phyloP scores from a whole-genome alignment of 768 basidiomycete genomes.

The Boletus reticulatus region DNA sequence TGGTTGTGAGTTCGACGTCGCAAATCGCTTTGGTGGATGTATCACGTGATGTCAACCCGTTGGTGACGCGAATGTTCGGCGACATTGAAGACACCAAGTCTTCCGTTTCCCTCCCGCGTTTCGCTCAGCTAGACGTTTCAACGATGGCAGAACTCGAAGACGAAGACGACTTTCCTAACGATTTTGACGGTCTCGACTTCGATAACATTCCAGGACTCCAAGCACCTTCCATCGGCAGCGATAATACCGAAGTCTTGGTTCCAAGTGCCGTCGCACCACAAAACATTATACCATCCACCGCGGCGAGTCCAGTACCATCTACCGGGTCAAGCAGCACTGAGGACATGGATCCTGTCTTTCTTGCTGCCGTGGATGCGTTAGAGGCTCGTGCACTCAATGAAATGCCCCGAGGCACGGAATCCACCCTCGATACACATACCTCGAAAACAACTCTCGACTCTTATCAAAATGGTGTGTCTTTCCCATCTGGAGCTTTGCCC shows the following conservation, averaged over 20 bases:
- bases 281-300: background rate
- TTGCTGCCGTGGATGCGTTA: conserved; percentile 44
- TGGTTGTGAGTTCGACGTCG: background rate
- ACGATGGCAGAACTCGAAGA: conserved; percentile 26
- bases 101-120: background rate
- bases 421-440: conserved; percentile 4
- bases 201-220: conserved; percentile 37
- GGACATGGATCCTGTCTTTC: conserved; percentile 25
- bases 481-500: background rate
- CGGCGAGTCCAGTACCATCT: conserved; percentile 14
- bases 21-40: background rate
- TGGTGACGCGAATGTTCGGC: background rate
- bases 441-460: background rate
- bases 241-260: background rate
- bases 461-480: conserved; percentile 20
- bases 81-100: background rate
- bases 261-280: background rate
- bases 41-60: conserved; percentile 4
- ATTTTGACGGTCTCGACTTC: conserved; percentile 49
- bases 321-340: conserved; percentile 6
- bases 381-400: conserved; percentile 35
- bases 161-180: conserved; percentile 58
- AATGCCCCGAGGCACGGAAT: conserved; percentile 9
- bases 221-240: background rate
- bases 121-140: background rate